Evolutionary conservation across 352 stramenopile species (phyloP), one percentile per base, ranked within the genome.

Genomic region (Pythium scleroteichum): DNA sequence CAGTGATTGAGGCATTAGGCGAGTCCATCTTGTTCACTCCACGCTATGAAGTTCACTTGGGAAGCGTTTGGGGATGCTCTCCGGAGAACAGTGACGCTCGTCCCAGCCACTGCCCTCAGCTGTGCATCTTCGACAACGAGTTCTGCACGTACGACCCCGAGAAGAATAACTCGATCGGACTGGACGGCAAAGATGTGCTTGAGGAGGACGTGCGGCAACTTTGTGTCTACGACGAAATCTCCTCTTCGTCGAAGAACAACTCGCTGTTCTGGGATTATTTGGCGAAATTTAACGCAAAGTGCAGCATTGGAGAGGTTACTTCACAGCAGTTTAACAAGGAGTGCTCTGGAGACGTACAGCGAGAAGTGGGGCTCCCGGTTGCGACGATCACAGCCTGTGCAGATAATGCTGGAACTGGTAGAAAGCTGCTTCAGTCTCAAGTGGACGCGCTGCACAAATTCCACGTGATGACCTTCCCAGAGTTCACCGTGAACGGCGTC

Each of bases 111-210:
- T 75, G 68, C 32, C 48, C 55, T 16, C 42, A 70, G 23, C 50
- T 74, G 19, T 76, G 68, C 22, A 24, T 76, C 14, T 69, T 50
- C 32, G 33, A 67, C 35, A 40, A 59, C 23, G 50, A 52, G 26
- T 75, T 61, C 33, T 79, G 71, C 45, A 66, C 71, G 19, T 74
- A 64, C 49, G 71, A 79, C 22, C 71, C 71, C 1, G 71, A 79
- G 39, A 23, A 51, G 22, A 58, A 79, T 53, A 55, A 55, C 29
- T 55, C 57, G 19, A 42, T 68, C 33, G 71, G 68, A 3, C 40
- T 73, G 1, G 62, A 71, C 19, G 71, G 71, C 23, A 60, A 48
- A 35, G 71, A 79, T 41, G 55, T 76, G 1, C 32, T 79, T 17
- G 29, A 65, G 16, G 65, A 79, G 48, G 61, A 71, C 20, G 41